Conservation (phyloP, 2,329 filamentous ascomycete species). For the Claviceps sp. region DNA sequence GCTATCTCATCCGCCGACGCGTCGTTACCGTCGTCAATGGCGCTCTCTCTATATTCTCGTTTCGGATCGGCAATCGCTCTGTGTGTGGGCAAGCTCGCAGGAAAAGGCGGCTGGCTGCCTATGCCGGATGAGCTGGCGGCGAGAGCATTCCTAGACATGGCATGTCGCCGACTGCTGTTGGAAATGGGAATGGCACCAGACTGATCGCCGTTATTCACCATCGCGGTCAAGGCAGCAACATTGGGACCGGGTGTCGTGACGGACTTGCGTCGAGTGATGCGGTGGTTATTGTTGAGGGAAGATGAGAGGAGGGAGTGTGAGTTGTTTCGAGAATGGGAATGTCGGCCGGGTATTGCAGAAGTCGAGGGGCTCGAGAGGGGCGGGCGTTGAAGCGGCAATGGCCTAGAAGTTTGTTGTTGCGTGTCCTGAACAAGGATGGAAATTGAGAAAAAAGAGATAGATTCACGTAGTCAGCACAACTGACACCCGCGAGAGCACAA, state of each 20-base stretch:
- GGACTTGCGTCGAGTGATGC: slow-evolving; percentile 87
- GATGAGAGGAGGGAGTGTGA: slow-evolving; percentile 69
- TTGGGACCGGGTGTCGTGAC: slow-evolving; percentile 65
- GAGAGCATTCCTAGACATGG: slow-evolving; percentile 47
- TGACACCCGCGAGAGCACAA: slow-evolving; percentile 17
- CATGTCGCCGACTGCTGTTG: slow-evolving; percentile 48
- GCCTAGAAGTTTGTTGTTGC: slow-evolving; percentile 50
- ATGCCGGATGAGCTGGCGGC: slow-evolving; percentile 19
- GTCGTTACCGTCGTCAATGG: slow-evolving; percentile 54
- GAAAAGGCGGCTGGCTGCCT: slow-evolving; percentile 47
- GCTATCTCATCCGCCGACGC: slow-evolving; percentile 41
- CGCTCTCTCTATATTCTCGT: slow-evolving; percentile 40
- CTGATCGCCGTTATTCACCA: slow-evolving; percentile 53
- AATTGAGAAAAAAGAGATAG: slow-evolving; percentile 7
- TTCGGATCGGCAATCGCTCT: slow-evolving; percentile 37
- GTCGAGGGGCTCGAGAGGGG: slow-evolving; percentile 43
- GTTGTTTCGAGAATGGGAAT: slow-evolving; percentile 59
- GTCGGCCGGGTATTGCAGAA: slow-evolving; percentile 45
- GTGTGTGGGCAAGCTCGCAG: slow-evolving; percentile 53
- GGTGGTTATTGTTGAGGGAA: slow-evolving; percentile 67
- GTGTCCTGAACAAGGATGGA: slow-evolving; percentile 38
- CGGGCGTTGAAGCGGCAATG: slow-evolving; percentile 49
- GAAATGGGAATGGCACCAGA: slow-evolving; percentile 43
- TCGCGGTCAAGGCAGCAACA: slow-evolving; percentile 62
- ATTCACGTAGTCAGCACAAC: slow-evolving; percentile 20